A percentile compares a stretch with the other conserved stretches of the same genome.
Evolutionary conservation across 2,329 filamentous ascomycete species (phyloP).

Genomic region (Aschersonia sp.): DNA sequence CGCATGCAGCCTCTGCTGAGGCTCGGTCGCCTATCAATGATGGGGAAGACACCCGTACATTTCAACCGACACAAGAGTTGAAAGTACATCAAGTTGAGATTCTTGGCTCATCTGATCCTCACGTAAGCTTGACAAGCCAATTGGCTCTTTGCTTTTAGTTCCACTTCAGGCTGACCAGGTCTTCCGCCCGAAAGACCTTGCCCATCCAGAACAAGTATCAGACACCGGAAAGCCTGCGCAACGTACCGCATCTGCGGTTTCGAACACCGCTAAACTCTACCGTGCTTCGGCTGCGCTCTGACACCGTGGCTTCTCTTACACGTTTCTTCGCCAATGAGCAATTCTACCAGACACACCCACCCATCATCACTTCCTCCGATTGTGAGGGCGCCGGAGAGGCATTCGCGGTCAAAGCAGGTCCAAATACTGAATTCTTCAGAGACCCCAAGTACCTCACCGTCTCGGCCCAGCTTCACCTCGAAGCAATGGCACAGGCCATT

Average conservation of each 20-base stretch:
- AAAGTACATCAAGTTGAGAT: constrained; percentile 55
- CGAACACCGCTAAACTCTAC: constrained; percentile 70
- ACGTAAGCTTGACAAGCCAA: constrained; percentile 35
- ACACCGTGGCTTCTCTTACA: constrained; percentile 57
- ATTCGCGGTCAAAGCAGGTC: constrained; percentile 52
- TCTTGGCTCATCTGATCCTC: constrained; percentile 64
- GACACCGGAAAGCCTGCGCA: constrained; percentile 73
- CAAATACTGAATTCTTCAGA: constrained; percentile 52
- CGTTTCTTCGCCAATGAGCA: constrained; percentile 58
- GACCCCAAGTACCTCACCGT: constrained; percentile 89
- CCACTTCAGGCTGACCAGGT: constrained; percentile 3
- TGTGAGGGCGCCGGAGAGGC: constrained; percentile 95
- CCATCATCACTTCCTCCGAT: constrained; percentile 90
- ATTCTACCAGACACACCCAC: constrained; percentile 78
- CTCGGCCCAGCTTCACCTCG: constrained; percentile 85
- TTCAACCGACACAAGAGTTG: constrained; percentile 40
- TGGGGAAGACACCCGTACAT: too few species aligned
- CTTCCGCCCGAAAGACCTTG: constrained; percentile 48
- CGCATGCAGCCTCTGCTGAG: too few species aligned
- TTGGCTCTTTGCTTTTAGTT: neutral
- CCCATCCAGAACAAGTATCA: constrained; percentile 97
- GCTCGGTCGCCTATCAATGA: neutral
- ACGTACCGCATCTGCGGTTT: constrained; percentile 72
- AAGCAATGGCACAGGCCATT: constrained; percentile 77
- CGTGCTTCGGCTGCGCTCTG: constrained; percentile 69